Base-by-base conservation (phyloP, 768 basidiomycete genomes). In the Leccinum truebloodii region DNA sequence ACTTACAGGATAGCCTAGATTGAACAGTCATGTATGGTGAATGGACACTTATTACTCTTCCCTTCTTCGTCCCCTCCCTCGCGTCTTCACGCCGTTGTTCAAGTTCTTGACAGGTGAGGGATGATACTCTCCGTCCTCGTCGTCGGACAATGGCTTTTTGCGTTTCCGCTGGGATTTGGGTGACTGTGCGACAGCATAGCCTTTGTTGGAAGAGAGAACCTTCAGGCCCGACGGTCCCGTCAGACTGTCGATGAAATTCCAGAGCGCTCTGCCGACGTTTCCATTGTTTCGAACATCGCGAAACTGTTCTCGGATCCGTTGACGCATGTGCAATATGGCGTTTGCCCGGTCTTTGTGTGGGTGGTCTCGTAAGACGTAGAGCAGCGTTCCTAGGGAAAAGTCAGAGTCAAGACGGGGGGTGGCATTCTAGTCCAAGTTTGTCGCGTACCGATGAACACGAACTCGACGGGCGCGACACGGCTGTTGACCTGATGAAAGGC, bases 401-500 rank as follows among this genome's bases (percentile, higher is more conserved):
- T 55, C 37, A 61, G 52, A n/a, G 58, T 49, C 39, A 16, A 24
- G 9, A 48, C 32, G 10, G 20, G 24, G 26, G 35, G 3, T 50
- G 28, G 26, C 22, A 39, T 35, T 22, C 10, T 3, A 41, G 26
- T 53, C 28, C 26, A 4, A 8, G 18, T 9, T 41, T 30, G 22
- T 20, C 20, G 13, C 80, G 61, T 67, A 92, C 92, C 90, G 46
- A 92, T 86, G 71, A 89, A 93, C 34, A 92, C 84, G 69, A 94
- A 90, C 67, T 92, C 88, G 8, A 87, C 84, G 2, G 89, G 89
- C 2, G 89, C 85, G 44, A 92, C 80, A 28, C 85, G 80, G 60
- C 84, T 81, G 58, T 77, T 75, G n/a, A 89, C 80, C 26, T 78
- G 74, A 18, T 62, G 75, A 64, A 92, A 87, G 2, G 78, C 85